Evolutionary conservation across 192 early-diverging fungal genomes (phyloP), one percentile per base, ranked within the genome.

Genomic region (Mortierella alpina): DNA sequence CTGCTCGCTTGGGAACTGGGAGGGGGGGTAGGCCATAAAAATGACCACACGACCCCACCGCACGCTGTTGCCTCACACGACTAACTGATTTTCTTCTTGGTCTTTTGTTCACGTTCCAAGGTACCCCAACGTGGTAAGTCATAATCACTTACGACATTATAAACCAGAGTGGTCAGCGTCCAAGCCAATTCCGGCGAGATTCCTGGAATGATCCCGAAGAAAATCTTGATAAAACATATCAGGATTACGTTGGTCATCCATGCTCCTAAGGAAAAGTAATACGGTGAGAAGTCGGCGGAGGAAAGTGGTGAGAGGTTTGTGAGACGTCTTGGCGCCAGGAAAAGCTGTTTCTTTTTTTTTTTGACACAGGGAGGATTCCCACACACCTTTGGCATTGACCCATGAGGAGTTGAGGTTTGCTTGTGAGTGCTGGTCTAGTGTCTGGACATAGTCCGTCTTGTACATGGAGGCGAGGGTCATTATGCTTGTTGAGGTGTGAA

Each of bases 81-180:
- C 58, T 10, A 13, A 63, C 13, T 6, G 44, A 18, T 44, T 22
- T 42, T 23, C 9, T 11, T 22, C 18, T 63, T 44, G 46, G 58
- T 31, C 31, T 31, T 31, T 31, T 31, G 31, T 31, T 31, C 31
- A 31, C 31, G 31, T 31, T 31, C 31, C 31, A 31, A 31, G 31
- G 31, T 31, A 31, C 31, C 31, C 58, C 39, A 59, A 59, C 58
- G 15, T 40, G 31, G 31, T 12, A 53, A 55, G 31, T 15, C 9
- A 52, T 41, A n/a, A 10, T 22, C 41, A 82, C 87, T 72, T 88
- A 96, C 96, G 54, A 92, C 78, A 74, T 96, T 96, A 87, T 95
- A 99, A 14, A 89, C 84, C 46, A 98, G 86, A 65, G 96, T 98
- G 17, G 97, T 99, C 62, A 99, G 82, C 10, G 98, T 98, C 98